Percentiles rank a stretch among this genome's conserved stretches.
These are phyloP conservation scores for Aechmea fasciata DNA, from an alignment of 176 grass and related monocot species.

Conservation along the genomic window DNA sequence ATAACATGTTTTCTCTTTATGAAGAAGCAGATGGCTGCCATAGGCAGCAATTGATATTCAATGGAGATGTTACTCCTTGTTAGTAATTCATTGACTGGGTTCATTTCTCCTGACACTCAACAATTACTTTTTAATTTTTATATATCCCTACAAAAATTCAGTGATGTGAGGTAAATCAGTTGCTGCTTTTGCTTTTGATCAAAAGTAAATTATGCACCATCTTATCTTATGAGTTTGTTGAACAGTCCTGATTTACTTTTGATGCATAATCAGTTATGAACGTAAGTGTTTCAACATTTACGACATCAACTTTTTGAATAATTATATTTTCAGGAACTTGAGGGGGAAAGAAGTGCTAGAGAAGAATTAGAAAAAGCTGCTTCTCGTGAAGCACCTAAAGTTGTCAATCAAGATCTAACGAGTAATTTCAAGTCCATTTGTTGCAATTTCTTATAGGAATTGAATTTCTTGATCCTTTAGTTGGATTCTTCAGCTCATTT, in stretches of 20 bases:
- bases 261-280: background rate
- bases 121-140: too few relatives aligned
- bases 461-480: slow-evolving; percentile 5
- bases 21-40: background rate
- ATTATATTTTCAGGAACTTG: slow-evolving; percentile 62
- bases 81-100: background rate
- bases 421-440: slow-evolving; percentile 37
- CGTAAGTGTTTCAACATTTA: background rate
- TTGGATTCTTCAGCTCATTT: slow-evolving; percentile 5
- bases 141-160: too few relatives aligned
- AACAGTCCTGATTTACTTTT: too few relatives aligned
- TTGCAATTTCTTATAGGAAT: slow-evolving; percentile 8
- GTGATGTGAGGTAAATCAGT: too few relatives aligned
- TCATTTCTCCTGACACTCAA: too few relatives aligned
- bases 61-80: background rate
- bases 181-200: too few relatives aligned
- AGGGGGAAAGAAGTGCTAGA: slow-evolving; percentile 69
- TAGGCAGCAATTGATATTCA: background rate
- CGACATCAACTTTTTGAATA: slow-evolving; percentile 8
- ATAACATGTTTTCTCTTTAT: background rate
- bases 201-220: too few relatives aligned
- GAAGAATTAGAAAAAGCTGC: slow-evolving; percentile 70
- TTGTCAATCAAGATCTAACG: slow-evolving; percentile 51
- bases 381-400: slow-evolving; percentile 45
- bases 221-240: too few relatives aligned